A percentile compares a stretch with the other conserved stretches of the same genome.
These are phyloP conservation scores for Mortierella sp. DNA, from an alignment of 371 early-diverging fungal genomes.

Conservation along the genomic window DNA sequence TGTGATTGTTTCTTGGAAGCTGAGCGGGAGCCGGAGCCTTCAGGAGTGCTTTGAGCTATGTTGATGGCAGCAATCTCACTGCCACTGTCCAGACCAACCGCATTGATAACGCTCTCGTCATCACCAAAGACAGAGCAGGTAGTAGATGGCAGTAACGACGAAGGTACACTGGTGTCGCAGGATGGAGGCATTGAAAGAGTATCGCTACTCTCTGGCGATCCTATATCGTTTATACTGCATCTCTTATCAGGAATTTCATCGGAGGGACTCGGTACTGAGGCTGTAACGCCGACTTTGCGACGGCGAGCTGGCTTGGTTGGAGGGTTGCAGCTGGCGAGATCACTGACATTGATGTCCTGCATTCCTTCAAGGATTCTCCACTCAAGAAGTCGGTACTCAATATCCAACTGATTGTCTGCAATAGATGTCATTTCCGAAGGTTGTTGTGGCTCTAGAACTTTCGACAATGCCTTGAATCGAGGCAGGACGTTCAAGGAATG, in stretches of 20 bases:
- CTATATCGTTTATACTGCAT: not conserved
- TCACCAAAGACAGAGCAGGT: slow-evolving; percentile 9
- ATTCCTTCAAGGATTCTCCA: not conserved
- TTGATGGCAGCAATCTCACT: not conserved
- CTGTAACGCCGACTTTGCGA: not conserved
- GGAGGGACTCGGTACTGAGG: not conserved
- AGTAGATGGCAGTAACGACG: slow-evolving; percentile 6
- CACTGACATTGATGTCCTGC: not conserved
- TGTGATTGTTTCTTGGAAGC: not conserved
- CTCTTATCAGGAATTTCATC: not conserved
- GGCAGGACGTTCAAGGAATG: not conserved
- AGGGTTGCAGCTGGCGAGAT: not conserved
- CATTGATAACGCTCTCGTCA: slow-evolving; percentile 3
- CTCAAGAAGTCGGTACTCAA: slow-evolving; percentile 6
- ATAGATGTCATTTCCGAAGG: not conserved
- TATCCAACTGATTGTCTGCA: not conserved
- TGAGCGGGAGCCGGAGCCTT: not conserved
- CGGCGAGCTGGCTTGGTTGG: slow-evolving; percentile 1
- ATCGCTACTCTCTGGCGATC: not conserved
- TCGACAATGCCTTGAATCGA: not conserved
- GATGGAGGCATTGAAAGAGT: slow-evolving; percentile 4
- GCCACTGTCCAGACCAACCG: not conserved
- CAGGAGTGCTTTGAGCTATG: not conserved
- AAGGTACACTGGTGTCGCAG: not conserved
- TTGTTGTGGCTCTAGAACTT: not conserved